Evolutionary conservation across 495 filamentous ascomycete species (phyloP).

Genomic region (Emericellopsis terricola): DNA sequence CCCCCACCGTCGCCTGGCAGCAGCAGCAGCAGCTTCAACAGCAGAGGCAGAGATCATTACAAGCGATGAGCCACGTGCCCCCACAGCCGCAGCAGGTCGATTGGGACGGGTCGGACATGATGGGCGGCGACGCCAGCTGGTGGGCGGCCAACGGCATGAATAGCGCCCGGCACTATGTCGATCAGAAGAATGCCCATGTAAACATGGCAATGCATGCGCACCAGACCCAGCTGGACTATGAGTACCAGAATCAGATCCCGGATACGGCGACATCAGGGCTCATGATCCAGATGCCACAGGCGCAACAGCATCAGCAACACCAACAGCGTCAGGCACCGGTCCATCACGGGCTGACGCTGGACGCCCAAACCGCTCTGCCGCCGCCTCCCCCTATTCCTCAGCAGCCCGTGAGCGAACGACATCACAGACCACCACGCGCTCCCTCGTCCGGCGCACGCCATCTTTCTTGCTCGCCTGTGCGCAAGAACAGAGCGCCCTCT

Average conservation of each 20-base stretch:
- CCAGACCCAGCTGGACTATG: slow-evolving; percentile 1
- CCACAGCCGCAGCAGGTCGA: not conserved
- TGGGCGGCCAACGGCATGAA: slow-evolving; percentile 14
- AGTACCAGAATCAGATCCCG: slow-evolving; percentile 2
- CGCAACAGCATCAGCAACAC: slow-evolving; percentile 9
- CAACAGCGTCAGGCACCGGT: slow-evolving; percentile 8
- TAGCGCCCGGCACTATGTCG: slow-evolving; percentile 4
- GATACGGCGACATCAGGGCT: slow-evolving; percentile 10
- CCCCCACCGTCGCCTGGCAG: not conserved
- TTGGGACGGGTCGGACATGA: not conserved
- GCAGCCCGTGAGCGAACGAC: slow-evolving; percentile 5
- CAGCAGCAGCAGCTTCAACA: slow-evolving; percentile 1
- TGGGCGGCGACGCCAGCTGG: slow-evolving; percentile 3
- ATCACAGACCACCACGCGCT: not conserved
- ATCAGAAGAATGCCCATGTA: slow-evolving; percentile 1
- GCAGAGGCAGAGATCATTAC: no score
- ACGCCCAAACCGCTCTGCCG: slow-evolving; percentile 1
- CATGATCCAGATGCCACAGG: slow-evolving; percentile 23
- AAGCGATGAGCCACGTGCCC: not conserved
- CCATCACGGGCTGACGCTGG: slow-evolving; percentile 5
- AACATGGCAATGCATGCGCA: slow-evolving; percentile 5
- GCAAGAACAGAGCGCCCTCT: not conserved
- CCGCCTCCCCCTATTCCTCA: not conserved
- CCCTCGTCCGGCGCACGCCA: slow-evolving; percentile 1
- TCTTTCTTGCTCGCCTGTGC: slow-evolving; percentile 2